Evolutionary conservation across 129 eudicot species (phyloP), one percentile per base, ranked within the genome.

Genomic region (Escallonia rubra): DNA sequence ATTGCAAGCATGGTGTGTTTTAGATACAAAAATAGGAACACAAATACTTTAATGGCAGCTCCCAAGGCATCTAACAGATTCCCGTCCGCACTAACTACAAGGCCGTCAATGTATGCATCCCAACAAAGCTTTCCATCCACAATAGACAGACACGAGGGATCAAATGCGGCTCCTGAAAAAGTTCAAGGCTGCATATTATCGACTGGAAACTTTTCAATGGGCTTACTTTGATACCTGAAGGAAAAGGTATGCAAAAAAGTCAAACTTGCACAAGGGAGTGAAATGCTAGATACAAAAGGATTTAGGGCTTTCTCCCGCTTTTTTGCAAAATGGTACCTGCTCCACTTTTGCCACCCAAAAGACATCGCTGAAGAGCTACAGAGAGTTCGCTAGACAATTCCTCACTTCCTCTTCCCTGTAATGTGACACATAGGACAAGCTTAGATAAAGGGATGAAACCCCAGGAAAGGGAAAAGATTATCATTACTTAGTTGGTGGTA

Each of bases 341-440:
- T 7, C 97, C 99, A 73, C 86, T 87, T 83, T 90, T 94, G 62
- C 96, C 93, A 63, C 99, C 99, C 77, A 94, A 78, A 52, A 94
- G 90, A 82, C 97, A 86, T 41, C 83, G 81, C 59, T 85, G 76
- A 60, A 94, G 95, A 71, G 92, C 96, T 72, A 79, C 67, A 60
- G 94, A 87, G 50, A 94, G 88, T 80, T 86, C 97, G 34, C 78
- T 57, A 3, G 99, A 82, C 75, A 94, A 67, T 40, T 85, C 97
- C 54, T 94, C 97, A 76, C 99, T 97, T 10, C 97, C 99, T 81
- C 95, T 82, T 43, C 99, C 91, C 97, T 89, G 88, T n/a, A 23
- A n/a, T 57, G 44, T 15, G 67, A 77, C 34, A 69, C 43, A 66
- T 61, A 16, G 42, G 46, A 39, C 38, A 41, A 43, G 40, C 38